Percentiles rank a stretch among this genome's conserved stretches.
phyloP scores from a whole-genome alignment of 75 land plant species.

The Ceratopteris richardii region DNA sequence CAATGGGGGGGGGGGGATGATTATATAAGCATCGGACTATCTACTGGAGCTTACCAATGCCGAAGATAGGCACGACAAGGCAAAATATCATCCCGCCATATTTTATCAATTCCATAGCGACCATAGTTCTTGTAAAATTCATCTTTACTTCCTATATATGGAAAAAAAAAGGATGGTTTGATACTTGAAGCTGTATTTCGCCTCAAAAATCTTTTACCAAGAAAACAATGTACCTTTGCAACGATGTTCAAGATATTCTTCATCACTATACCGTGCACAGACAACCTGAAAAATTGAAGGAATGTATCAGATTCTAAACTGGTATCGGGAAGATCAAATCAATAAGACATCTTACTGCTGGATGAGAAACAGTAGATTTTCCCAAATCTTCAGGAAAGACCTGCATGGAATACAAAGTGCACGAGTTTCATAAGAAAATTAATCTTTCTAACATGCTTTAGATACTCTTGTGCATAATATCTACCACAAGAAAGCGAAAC shows the following conservation, averaged over 20 bases:
- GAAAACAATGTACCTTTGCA: constrained; percentile 59
- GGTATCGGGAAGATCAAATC: not conserved
- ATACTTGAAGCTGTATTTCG: not conserved
- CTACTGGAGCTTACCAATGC: constrained; percentile 48
- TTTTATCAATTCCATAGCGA: constrained; percentile 53
- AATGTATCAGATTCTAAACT: not conserved
- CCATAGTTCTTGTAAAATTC: constrained; percentile 67
- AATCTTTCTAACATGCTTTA: not conserved
- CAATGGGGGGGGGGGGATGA: too few relatives aligned
- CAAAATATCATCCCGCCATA: constrained; percentile 84
- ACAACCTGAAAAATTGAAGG: constrained; percentile 46
- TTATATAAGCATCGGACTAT: too few relatives aligned
- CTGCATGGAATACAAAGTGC: constrained; percentile 13
- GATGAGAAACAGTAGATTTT: constrained; percentile 35
- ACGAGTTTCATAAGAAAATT: not conserved
- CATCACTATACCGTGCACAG: constrained; percentile 85
- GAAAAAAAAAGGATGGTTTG: not conserved
- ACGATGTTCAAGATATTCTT: constrained; percentile 64
- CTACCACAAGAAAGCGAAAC: constrained; percentile 80
- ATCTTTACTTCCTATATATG: constrained; percentile 41
- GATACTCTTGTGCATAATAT: not conserved
- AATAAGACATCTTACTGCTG: constrained; percentile 34
- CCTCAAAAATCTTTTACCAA: not conserved
- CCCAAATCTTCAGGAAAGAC: constrained; percentile 49
- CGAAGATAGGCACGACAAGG: constrained; percentile 92